Conservation (phyloP, 2,329 filamentous ascomycete species). For the Neonectria faginata region DNA sequence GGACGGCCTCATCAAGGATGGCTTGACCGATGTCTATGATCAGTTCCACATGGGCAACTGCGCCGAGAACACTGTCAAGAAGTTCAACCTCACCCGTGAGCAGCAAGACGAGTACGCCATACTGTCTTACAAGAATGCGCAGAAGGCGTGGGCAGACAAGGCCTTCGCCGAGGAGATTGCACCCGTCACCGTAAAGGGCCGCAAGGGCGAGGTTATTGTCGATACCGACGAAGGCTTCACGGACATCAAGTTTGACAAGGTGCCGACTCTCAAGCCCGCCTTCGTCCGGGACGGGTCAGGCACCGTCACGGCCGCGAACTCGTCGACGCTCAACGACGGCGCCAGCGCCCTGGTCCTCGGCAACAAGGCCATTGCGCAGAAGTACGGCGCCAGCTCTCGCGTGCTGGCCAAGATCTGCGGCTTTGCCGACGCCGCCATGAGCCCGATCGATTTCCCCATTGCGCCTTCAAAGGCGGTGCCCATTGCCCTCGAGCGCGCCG, state of each 20-base stretch:
- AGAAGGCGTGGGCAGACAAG: slow-evolving; percentile 86
- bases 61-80: slow-evolving; percentile 94
- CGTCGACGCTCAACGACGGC: slow-evolving; percentile 94
- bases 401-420: slow-evolving; percentile 89
- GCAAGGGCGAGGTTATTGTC: slow-evolving; percentile 84
- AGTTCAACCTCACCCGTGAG: slow-evolving; percentile 81
- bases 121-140: slow-evolving; percentile 87
- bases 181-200: slow-evolving; percentile 84
- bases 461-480: slow-evolving; percentile 94
- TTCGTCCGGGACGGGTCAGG: slow-evolving; percentile 88
- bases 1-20: slow-evolving; percentile 94
- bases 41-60: slow-evolving; percentile 99
- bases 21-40: slow-evolving; percentile 95
- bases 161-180: slow-evolving; percentile 91
- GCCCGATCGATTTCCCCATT: slow-evolving; percentile 93
- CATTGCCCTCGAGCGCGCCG: slow-evolving; percentile 86
- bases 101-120: slow-evolving; percentile 94
- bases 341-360: slow-evolving; percentile 89
- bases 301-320: slow-evolving; percentile 94
- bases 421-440: slow-evolving; percentile 89
- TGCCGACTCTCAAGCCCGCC: slow-evolving; percentile 87
- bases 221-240: slow-evolving; percentile 90
- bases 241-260: slow-evolving; percentile 87
- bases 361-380: slow-evolving; percentile 81
- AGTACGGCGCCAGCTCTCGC: slow-evolving; percentile 81